A percentile compares a stretch with the other conserved stretches of the same genome.
phyloP scores from a whole-genome alignment of 169 alveolate genomes.

The Ichthyophthirius multifiliis region DNA sequence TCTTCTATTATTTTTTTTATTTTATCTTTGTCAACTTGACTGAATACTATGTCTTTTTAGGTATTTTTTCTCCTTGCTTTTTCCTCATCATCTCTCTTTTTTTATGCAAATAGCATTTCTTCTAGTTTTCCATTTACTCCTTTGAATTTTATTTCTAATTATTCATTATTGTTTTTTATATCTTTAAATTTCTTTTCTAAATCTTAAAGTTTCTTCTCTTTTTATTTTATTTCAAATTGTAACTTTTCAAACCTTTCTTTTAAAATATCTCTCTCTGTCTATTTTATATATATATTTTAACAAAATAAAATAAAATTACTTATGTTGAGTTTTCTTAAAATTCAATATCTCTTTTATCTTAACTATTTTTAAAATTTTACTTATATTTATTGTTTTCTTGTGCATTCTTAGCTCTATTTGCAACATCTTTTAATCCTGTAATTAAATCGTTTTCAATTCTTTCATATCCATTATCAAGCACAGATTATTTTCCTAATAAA shows the following conservation, averaged over 20 bases:
- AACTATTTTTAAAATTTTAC: neutral
- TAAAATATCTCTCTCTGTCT: neutral
- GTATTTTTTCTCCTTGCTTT: neutral
- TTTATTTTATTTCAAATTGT: neutral
- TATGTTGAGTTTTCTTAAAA: neutral
- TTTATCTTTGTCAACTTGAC: constrained; percentile 21
- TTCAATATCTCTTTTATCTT: neutral
- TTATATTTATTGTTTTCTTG: neutral
- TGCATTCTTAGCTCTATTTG: neutral
- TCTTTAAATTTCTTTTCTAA: neutral
- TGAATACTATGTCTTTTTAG: neutral
- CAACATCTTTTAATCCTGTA: neutral
- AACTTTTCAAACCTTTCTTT: neutral
- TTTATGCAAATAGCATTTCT: neutral
- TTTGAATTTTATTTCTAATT: neutral
- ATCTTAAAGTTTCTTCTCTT: neutral
- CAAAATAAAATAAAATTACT: neutral
- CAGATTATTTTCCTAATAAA: neutral
- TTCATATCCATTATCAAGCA: neutral
- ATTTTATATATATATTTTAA: neutral
- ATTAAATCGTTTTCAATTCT: neutral
- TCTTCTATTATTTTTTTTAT: constrained; percentile 21
- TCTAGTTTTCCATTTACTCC: neutral
- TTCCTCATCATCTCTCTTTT: constrained; percentile 24
- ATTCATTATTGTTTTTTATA: neutral